Conservation (phyloP, 2,329 filamentous ascomycete genomes). For the Emergomyces pasteurianus region DNA sequence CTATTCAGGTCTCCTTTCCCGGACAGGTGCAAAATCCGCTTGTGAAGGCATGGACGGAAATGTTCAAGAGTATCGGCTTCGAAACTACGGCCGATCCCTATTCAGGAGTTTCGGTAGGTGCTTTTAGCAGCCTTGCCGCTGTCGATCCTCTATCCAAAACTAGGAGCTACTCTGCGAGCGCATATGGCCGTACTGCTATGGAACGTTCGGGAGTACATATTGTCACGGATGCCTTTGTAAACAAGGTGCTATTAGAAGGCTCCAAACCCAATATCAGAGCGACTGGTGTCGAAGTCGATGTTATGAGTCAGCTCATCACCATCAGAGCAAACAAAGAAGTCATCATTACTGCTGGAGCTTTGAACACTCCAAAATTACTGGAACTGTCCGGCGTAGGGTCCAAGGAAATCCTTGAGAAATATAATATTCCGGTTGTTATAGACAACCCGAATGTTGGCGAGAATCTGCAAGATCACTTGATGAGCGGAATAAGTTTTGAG, state of each 20-base stretch:
- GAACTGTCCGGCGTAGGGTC: constrained; percentile 50
- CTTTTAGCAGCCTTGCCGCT: constrained; percentile 22
- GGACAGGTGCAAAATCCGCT: background rate
- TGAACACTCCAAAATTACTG: constrained; percentile 44
- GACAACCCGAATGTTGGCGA: constrained; percentile 37
- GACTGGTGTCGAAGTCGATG: constrained; percentile 21
- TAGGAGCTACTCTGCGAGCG: background rate
- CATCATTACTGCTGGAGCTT: constrained; percentile 47
- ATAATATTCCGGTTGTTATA: constrained; percentile 13
- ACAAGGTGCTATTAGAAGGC: background rate
- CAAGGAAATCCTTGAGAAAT: background rate
- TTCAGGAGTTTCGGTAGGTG: constrained; percentile 14
- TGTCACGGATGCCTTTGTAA: background rate
- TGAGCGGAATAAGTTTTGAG: constrained; percentile 20
- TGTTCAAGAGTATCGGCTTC: constrained; percentile 6
- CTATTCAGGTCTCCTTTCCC: background rate
- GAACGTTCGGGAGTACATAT: background rate
- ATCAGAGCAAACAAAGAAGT: constrained; percentile 39
- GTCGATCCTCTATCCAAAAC: constrained; percentile 14
- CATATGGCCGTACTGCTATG: background rate
- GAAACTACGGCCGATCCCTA: constrained; percentile 4
- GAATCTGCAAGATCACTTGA: constrained; percentile 40
- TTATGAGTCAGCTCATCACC: constrained; percentile 10
- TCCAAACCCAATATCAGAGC: constrained; percentile 6
- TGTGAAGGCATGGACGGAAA: constrained; percentile 10